phyloP scores from a whole-genome alignment of 2,329 filamentous ascomycete genomes.

The Falciphora oryzae region DNA sequence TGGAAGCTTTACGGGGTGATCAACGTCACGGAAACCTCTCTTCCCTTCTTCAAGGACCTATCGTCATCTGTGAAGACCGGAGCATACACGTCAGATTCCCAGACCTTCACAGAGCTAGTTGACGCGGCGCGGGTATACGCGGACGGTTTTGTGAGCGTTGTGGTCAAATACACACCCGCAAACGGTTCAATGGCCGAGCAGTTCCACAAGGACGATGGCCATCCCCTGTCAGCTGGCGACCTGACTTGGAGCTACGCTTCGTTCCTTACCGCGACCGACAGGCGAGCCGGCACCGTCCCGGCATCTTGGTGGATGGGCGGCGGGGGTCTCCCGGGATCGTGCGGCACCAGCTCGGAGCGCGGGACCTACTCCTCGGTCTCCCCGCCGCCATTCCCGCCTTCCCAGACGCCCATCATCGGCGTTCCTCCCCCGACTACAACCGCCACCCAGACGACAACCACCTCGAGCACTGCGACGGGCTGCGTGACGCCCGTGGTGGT shows the following conservation, averaged over 20 bases:
- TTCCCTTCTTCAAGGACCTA: constrained; percentile 67
- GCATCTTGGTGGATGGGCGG: constrained; percentile 49
- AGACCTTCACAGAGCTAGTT: constrained; percentile 49
- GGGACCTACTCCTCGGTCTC: constrained; percentile 48
- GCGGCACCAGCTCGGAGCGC: constrained; percentile 37
- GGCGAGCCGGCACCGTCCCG: constrained; percentile 50
- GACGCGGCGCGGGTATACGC: constrained; percentile 52
- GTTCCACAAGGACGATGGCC: constrained; percentile 48
- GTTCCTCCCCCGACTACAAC: constrained; percentile 24
- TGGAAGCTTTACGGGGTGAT: constrained; percentile 62
- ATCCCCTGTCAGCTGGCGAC: constrained; percentile 57
- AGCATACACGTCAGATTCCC: constrained; percentile 48
- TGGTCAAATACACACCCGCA: constrained; percentile 54
- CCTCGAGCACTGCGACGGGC: constrained; percentile 16
- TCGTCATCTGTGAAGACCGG: constrained; percentile 52
- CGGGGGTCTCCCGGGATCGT: constrained; percentile 41
- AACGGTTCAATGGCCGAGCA: constrained; percentile 66
- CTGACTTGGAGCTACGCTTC: constrained; percentile 71
- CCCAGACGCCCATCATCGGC: constrained; percentile 37
- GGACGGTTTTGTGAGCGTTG: constrained; percentile 55
- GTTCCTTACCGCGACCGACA: constrained; percentile 57
- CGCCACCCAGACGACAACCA: constrained; percentile 5
- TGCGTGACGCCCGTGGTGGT: constrained; percentile 8
- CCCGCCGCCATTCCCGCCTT: constrained; percentile 41
- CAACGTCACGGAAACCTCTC: constrained; percentile 56